phyloP scores from a whole-genome alignment of 2,329 filamentous ascomycete species.

The Tolypocladium nubicola region DNA sequence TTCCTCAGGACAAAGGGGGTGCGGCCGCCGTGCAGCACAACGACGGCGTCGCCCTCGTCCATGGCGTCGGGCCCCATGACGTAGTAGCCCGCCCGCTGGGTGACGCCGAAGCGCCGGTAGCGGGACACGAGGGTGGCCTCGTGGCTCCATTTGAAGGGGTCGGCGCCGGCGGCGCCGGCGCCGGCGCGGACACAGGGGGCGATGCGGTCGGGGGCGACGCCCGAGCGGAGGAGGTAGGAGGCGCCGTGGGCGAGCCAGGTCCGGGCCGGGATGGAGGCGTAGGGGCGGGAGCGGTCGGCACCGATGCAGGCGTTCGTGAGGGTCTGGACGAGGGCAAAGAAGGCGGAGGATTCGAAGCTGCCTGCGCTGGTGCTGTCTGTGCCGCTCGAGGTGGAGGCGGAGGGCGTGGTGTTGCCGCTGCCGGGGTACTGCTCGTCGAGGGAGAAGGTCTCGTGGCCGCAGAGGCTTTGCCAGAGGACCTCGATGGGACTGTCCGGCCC shows the following conservation, averaged over 20 bases:
- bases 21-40: conserved; percentile 20
- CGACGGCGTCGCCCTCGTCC: conserved; percentile 18
- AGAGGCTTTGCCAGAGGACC: conserved; percentile 17
- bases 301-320: conserved; percentile 21
- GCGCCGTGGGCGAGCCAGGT: conserved; percentile 21
- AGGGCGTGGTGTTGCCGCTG: background rate
- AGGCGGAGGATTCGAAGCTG: conserved; percentile 11
- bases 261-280: conserved; percentile 11
- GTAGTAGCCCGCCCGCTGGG: conserved; percentile 15
- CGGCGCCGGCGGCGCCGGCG: conserved; percentile 11
- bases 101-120: conserved; percentile 21
- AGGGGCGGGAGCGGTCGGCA: conserved; percentile 14
- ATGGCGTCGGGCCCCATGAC: conserved; percentile 21
- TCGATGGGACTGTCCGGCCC: conserved; percentile 12
- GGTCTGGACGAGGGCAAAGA: conserved; percentile 22
- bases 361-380: background rate
- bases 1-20: conserved; percentile 20
- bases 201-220: conserved; percentile 5
- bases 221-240: conserved; percentile 17
- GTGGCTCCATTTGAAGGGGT: conserved; percentile 23
- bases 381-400: background rate
- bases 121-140: conserved; percentile 23
- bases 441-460: conserved; percentile 12
- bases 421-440: conserved; percentile 12
- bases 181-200: conserved; percentile 13